A percentile compares a stretch with the other conserved stretches of the same genome.
Evolutionary conservation across 2,329 filamentous ascomycete genomes (phyloP).

Genomic region (Epichloe sylvatica): DNA sequence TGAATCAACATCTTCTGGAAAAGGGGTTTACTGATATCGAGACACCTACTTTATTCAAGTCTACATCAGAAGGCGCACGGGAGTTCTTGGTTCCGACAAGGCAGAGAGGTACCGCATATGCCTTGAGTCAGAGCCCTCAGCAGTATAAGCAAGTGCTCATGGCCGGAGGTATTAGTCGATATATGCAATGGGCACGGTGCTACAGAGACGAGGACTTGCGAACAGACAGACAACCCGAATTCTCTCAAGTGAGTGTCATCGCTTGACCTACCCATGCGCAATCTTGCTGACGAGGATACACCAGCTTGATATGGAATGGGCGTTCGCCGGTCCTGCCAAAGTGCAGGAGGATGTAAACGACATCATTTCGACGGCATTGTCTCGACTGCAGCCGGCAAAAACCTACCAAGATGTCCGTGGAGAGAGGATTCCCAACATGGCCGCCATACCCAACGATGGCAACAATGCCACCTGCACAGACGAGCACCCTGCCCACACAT

Average conservation of each 20-base stretch:
- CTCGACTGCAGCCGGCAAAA: constrained; percentile 15
- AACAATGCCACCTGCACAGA: constrained; percentile 1
- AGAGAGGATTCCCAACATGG: constrained; percentile 19
- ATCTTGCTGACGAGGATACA: constrained; percentile 1
- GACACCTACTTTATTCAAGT: constrained; percentile 91
- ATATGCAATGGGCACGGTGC: constrained; percentile 88
- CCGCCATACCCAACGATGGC: constrained; percentile 11
- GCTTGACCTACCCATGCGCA: background rate
- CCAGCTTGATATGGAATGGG: constrained; percentile 85
- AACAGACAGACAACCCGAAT: constrained; percentile 89
- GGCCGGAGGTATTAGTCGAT: constrained; percentile 69
- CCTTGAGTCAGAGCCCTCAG: constrained; percentile 88
- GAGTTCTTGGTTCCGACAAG: constrained; percentile 91
- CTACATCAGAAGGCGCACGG: constrained; percentile 85
- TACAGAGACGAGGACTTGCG: constrained; percentile 91
- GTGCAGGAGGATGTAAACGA: constrained; percentile 24
- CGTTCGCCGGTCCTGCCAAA: constrained; percentile 50
- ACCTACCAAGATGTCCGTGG: constrained; percentile 51
- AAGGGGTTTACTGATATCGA: constrained; percentile 66
- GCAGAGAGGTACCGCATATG: constrained; percentile 63
- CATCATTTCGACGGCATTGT: constrained; percentile 18
- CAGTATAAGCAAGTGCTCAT: constrained; percentile 98
- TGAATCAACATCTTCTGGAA: constrained; percentile 39
- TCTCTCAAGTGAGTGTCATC: constrained; percentile 55
- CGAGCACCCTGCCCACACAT: constrained; percentile 16